phyloP scores from a whole-genome alignment of 2,329 filamentous ascomycete species.

The Herpotrichia juniperi region DNA sequence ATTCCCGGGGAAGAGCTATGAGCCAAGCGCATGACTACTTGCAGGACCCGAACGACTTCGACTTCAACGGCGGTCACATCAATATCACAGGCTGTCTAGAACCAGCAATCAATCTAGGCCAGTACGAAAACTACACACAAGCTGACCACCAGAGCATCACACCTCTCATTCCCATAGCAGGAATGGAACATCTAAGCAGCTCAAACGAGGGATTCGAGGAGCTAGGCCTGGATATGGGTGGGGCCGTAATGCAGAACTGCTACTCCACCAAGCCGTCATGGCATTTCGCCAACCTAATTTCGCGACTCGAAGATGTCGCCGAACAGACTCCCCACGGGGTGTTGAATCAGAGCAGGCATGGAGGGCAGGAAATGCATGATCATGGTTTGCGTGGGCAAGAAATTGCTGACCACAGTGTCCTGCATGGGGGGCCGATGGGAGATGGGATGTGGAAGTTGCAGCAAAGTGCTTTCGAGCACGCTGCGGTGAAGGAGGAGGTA shows the following conservation, averaged over 20 bases:
- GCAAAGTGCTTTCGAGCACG: constrained; percentile 32
- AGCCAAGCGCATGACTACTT: no score
- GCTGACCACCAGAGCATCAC: constrained; percentile 4
- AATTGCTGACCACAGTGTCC: constrained; percentile 15
- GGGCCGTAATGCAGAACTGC: constrained; percentile 13
- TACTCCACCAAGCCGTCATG: constrained; percentile 30
- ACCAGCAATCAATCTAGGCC: constrained; percentile 30
- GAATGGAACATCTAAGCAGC: constrained; percentile 18
- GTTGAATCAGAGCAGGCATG: constrained; percentile 7
- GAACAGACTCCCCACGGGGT: constrained; percentile 16
- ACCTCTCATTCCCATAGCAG: constrained; percentile 19
- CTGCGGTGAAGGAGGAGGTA: constrained; percentile 15
- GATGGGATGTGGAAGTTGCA: constrained; percentile 32
- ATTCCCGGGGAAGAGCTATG: no score
- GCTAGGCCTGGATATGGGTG: constrained; percentile 11
- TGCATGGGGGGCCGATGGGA: constrained; percentile 17
- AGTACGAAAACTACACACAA: constrained; percentile 24
- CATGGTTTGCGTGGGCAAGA: constrained; percentile 13
- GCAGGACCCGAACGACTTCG: constrained; percentile 42
- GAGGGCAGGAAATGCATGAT: constrained; percentile 1
- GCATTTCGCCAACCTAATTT: constrained; percentile 26
- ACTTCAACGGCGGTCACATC: constrained; percentile 49
- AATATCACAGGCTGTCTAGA: constrained; percentile 45
- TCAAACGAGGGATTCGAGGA: constrained; percentile 17
- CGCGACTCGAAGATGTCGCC: constrained; percentile 25